Evolutionary conservation across 2,329 filamentous ascomycete species (phyloP).

Genomic region (Colletotrichum orbiculare): DNA sequence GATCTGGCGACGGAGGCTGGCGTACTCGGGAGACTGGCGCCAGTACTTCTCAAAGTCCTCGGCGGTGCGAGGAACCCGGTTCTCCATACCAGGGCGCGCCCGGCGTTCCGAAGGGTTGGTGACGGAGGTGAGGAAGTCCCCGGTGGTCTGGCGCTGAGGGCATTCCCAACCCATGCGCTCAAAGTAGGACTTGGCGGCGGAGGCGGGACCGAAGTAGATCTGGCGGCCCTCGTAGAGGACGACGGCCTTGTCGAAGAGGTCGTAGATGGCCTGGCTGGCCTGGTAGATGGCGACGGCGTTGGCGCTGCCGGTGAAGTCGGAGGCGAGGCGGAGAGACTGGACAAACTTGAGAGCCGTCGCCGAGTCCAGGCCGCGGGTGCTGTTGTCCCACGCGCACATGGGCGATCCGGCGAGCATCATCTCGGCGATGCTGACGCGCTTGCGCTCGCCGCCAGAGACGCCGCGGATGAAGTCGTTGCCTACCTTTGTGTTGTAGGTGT

Average conservation of each 20-base stretch:
- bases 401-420: constrained; percentile 74
- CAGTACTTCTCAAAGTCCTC: constrained; percentile 72
- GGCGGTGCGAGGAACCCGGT: constrained; percentile 71
- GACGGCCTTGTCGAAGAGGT: constrained; percentile 79
- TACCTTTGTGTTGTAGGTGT: constrained; percentile 78
- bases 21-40: constrained; percentile 57
- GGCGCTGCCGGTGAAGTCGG: constrained; percentile 71
- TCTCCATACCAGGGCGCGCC: constrained; percentile 67
- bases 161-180: constrained; percentile 76
- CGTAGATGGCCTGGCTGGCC: constrained; percentile 75
- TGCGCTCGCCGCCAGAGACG: constrained; percentile 77
- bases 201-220: constrained; percentile 78
- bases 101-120: constrained; percentile 72
- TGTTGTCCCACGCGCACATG: constrained; percentile 75
- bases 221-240: constrained; percentile 82
- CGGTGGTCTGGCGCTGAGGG: constrained; percentile 73
- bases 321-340: constrained; percentile 71
- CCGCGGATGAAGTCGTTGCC: constrained; percentile 81
- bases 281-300: constrained; percentile 79
- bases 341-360: constrained; percentile 81
- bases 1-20: constrained; percentile 58
- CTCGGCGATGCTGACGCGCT: constrained; percentile 86
- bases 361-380: constrained; percentile 77
- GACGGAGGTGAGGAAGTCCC: constrained; percentile 76
- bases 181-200: constrained; percentile 72